Percentiles rank a stretch among this genome's conserved stretches.
Conservation (phyloP, 495 filamentous ascomycete species). For the Penicillium fimorum region DNA sequence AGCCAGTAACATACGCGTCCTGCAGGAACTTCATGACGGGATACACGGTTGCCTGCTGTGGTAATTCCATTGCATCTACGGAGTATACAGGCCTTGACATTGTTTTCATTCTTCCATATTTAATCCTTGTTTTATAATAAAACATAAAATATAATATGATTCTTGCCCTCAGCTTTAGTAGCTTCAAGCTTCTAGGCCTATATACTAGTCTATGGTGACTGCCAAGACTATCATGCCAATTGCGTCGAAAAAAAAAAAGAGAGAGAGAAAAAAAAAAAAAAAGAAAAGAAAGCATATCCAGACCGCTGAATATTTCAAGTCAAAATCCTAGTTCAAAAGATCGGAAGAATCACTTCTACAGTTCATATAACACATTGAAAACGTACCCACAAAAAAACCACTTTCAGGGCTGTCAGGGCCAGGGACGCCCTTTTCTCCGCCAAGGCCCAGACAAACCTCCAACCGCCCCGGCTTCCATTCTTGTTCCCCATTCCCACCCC, state of each 20-base stretch:
- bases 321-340: not conserved
- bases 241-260: constrained; percentile 11
- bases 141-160: not conserved
- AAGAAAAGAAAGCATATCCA: not conserved
- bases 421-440: constrained; percentile 8
- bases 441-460: constrained; percentile 14
- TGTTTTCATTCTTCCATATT: too few relatives aligned
- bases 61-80: not conserved
- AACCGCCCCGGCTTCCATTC: constrained; percentile 13
- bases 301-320: not conserved
- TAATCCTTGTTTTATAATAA: not conserved
- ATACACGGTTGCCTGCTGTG: constrained; percentile 8
- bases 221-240: constrained; percentile 16
- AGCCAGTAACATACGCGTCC: constrained; percentile 19
- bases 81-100: not conserved
- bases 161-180: not conserved
- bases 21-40: constrained; percentile 15
- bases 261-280: not conserved
- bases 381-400: constrained; percentile 5
- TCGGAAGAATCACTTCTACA: not conserved
- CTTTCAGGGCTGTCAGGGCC: constrained; percentile 3
- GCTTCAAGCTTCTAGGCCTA: not conserved
- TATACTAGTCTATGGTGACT: not conserved
- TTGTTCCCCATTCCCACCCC: constrained; percentile 16
- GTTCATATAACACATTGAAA: not conserved